These are phyloP conservation scores for Aspergillus pseudoviridinutans DNA, from an alignment of 2,329 filamentous ascomycete genomes.

Conservation along the genomic window DNA sequence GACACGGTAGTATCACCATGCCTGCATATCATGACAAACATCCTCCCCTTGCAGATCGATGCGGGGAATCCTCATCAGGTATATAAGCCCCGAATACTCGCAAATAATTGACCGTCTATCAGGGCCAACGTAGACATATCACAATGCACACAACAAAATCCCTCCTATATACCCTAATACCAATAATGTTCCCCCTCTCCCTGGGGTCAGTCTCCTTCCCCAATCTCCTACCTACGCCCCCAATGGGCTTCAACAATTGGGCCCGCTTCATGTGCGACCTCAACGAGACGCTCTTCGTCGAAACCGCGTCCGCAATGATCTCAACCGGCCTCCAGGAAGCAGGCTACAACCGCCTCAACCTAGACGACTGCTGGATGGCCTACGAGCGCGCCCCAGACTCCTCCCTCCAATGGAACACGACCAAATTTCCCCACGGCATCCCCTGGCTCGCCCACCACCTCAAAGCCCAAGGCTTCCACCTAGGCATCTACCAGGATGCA, in stretches of 20 bases:
- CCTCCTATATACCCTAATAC: constrained; percentile 3
- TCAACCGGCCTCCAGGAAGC: constrained; percentile 38
- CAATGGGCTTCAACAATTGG: constrained; percentile 55
- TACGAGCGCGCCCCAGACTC: constrained; percentile 32
- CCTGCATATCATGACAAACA: too few species aligned
- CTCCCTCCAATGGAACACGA: constrained; percentile 41
- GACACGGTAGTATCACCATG: not conserved
- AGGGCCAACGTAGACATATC: not conserved
- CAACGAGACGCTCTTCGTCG: constrained; percentile 47
- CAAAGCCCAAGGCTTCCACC: constrained; percentile 37
- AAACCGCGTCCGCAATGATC: constrained; percentile 46
- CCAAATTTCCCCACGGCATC: constrained; percentile 43
- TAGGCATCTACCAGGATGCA: constrained; percentile 47
- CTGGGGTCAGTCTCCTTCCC: constrained; percentile 18
- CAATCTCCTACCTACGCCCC: constrained; percentile 36
- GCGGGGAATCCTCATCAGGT: not conserved
- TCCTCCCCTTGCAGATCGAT: not conserved
- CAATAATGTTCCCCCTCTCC: constrained; percentile 1
- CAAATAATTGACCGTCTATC: too few species aligned
- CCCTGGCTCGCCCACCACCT: constrained; percentile 41
- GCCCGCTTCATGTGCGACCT: constrained; percentile 46
- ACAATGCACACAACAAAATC: not conserved
- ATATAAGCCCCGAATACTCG: too few species aligned
- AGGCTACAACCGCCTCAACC: constrained; percentile 40
- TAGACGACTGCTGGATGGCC: constrained; percentile 47